phyloP scores from a whole-genome alignment of 208 protist species.

The Crithidia sp. region DNA sequence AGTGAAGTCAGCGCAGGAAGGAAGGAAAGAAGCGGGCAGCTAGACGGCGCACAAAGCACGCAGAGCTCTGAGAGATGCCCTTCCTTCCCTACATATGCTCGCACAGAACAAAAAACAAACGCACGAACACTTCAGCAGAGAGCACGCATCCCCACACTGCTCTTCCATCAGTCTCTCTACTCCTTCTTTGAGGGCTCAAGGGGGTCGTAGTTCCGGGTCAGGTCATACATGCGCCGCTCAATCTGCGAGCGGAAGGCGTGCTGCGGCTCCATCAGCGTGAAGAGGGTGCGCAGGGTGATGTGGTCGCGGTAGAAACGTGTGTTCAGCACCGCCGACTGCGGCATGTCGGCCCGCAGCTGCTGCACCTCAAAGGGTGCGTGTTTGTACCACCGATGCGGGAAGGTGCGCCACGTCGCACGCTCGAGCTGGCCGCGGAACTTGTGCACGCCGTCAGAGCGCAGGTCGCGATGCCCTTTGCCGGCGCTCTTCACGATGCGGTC shows the following conservation, averaged over 20 bases:
- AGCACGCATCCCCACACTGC: too few relatives aligned
- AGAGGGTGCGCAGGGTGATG: conserved; percentile 78
- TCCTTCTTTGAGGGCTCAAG: neutral
- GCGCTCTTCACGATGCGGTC: conserved; percentile 81
- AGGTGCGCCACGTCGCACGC: conserved; percentile 74
- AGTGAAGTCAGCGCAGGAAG: too few relatives aligned
- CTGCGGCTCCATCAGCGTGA: conserved; percentile 84
- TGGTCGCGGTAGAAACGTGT: conserved; percentile 83
- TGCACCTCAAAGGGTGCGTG: conserved; percentile 92
- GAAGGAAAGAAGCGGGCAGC: too few relatives aligned
- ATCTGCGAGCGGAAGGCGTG: conserved; percentile 71
- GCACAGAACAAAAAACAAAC: neutral
- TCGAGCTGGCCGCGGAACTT: conserved; percentile 50
- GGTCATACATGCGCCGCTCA: conserved; percentile 70
- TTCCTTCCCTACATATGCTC: neutral
- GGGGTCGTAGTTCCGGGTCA: conserved; percentile 69
- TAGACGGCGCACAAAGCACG: too few relatives aligned
- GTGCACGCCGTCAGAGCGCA: conserved; percentile 77
- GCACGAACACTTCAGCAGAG: too few relatives aligned
- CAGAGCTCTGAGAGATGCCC: too few relatives aligned
- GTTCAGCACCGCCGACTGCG: conserved; percentile 68
- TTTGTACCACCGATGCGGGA: conserved; percentile 87
- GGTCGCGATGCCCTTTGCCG: conserved; percentile 62
- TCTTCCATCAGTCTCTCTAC: neutral
- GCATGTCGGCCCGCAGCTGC: conserved; percentile 87